Evolutionary conservation across 768 basidiomycete genomes (phyloP).

Genomic region (Boletus bicolor): DNA sequence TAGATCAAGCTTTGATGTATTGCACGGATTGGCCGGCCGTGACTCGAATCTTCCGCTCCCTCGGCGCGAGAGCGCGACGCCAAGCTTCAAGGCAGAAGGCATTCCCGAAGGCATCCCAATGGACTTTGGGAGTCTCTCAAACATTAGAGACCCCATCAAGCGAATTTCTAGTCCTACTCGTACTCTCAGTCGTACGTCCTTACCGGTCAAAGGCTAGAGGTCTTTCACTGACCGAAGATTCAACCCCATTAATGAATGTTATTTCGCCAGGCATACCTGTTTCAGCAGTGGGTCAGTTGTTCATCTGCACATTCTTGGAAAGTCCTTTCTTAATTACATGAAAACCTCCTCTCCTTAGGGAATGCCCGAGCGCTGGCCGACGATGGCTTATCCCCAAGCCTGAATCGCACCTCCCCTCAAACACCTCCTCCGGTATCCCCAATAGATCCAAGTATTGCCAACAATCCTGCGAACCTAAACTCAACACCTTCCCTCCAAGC

Average conservation of each 20-base stretch:
- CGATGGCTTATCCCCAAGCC: constrained; percentile 48
- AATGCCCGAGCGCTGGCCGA: constrained; percentile 84
- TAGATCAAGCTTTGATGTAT: constrained; percentile 68
- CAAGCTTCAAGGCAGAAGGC: constrained; percentile 42
- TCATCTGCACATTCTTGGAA: neutral
- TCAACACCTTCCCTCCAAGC: constrained; percentile 41
- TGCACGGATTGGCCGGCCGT: constrained; percentile 69
- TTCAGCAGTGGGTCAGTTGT: constrained; percentile 66
- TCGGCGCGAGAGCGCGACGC: constrained; percentile 44
- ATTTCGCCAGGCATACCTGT: constrained; percentile 64
- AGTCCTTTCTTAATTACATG: constrained; percentile 13
- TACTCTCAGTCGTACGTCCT: constrained; percentile 71
- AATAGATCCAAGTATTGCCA: constrained; percentile 35
- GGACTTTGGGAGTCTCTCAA: constrained; percentile 43
- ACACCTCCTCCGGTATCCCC: constrained; percentile 31
- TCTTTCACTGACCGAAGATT: constrained; percentile 19
- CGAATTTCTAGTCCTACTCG: constrained; percentile 71
- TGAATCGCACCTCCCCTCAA: constrained; percentile 30
- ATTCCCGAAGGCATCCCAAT: constrained; percentile 76
- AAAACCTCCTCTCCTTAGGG: constrained; percentile 42
- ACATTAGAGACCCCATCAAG: constrained; percentile 41
- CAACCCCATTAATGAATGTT: constrained; percentile 23
- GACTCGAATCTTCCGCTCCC: constrained; percentile 75
- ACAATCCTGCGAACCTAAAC: constrained; percentile 27
- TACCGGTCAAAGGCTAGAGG: constrained; percentile 18